Conservation (phyloP, 768 basidiomycete species). For the Lentinula aciculospora region DNA sequence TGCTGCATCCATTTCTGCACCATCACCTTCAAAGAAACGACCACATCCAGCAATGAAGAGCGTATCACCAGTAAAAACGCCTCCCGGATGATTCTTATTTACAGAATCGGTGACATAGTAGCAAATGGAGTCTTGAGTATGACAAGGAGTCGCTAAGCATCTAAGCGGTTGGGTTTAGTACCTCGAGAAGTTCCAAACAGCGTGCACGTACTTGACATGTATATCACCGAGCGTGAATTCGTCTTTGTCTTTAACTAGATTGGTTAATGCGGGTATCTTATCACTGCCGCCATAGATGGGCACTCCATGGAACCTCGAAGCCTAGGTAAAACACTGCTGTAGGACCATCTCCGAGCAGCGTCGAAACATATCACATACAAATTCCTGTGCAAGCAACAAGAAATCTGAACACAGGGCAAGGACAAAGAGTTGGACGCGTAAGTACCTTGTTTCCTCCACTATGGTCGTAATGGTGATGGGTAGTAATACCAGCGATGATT, state of each 20-base stretch:
- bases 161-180: conserved; percentile 26
- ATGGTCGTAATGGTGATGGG: conserved; percentile 91
- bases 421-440: neutral
- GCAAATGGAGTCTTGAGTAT: conserved; percentile 96
- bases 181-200: neutral
- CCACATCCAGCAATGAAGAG: conserved; percentile 88
- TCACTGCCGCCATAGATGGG: conserved; percentile 81
- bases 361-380: conserved; percentile 35
- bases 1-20: conserved; percentile 74
- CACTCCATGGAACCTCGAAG: conserved; percentile 36
- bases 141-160: conserved; percentile 86
- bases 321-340: conserved; percentile 22
- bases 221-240: conserved; percentile 71
- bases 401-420: neutral
- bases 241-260: conserved; percentile 76
- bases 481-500: conserved; percentile 75
- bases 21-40: conserved; percentile 89
- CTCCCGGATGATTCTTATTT: conserved; percentile 51
- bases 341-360: neutral
- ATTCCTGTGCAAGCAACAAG: conserved; percentile 31
- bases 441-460: conserved; percentile 18
- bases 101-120: conserved; percentile 62
- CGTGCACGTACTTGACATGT: conserved; percentile 43
- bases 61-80: conserved; percentile 93
- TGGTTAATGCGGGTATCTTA: conserved; percentile 58